These are phyloP conservation scores for Termitomyces sp. DNA, from an alignment of 768 basidiomycete species.

Conservation along the genomic window DNA sequence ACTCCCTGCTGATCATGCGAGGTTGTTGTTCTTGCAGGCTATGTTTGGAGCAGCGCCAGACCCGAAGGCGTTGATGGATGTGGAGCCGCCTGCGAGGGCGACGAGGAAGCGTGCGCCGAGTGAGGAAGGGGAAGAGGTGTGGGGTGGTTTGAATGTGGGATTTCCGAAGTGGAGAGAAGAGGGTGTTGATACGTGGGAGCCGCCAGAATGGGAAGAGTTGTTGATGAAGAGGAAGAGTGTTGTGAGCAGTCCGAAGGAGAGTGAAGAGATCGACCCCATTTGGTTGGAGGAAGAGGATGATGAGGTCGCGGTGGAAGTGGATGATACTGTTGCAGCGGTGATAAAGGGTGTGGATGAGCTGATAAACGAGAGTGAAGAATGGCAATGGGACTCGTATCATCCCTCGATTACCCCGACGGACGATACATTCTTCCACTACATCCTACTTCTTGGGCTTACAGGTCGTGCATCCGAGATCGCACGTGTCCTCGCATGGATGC, in stretches of 20 bases:
- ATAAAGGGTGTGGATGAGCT: background rate
- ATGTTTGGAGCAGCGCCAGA: constrained; percentile 48
- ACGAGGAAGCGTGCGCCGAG: background rate
- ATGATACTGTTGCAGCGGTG: background rate
- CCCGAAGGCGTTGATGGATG: constrained; percentile 20
- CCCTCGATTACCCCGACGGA: constrained; percentile 8
- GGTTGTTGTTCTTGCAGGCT: constrained; percentile 46
- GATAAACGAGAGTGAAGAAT: background rate
- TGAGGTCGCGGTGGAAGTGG: background rate
- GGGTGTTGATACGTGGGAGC: constrained; percentile 6
- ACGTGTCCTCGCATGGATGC: constrained; percentile 58
- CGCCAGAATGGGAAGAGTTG: constrained; percentile 2
- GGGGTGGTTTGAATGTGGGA: constrained; percentile 7
- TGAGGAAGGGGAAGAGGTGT: constrained; percentile 1
- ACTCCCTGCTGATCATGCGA: constrained; percentile 15
- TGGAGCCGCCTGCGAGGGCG: constrained; percentile 29
- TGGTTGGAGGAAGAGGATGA: constrained; percentile 4
- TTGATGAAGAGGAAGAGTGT: constrained; percentile 6
- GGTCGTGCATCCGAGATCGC: constrained; percentile 11
- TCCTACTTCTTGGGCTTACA: constrained; percentile 6
- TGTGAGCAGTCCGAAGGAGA: background rate
- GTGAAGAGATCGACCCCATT: background rate
- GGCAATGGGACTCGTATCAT: constrained; percentile 8
- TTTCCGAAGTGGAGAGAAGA: constrained; percentile 9
- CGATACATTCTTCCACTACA: constrained; percentile 8